These are phyloP conservation scores for Thecamonas trahens DNA, from an alignment of 78 protist species.

Conservation along the genomic window DNA sequence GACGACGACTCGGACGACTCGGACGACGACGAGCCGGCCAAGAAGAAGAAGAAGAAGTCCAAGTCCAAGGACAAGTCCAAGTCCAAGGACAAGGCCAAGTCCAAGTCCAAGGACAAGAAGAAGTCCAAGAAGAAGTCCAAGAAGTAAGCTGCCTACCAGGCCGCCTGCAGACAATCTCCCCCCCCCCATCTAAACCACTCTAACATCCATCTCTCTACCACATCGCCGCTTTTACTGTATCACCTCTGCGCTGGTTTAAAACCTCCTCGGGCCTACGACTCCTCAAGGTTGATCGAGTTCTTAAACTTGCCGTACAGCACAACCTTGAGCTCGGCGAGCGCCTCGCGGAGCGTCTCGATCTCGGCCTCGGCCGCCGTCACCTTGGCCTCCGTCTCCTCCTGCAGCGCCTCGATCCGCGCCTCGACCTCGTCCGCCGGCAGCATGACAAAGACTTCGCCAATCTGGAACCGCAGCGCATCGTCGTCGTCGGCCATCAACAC, in stretches of 20 bases:
- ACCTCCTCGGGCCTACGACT: too few relatives aligned
- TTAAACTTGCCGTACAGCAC: constrained; percentile 2
- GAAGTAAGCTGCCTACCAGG: constrained; percentile 22
- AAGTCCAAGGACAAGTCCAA: not conserved
- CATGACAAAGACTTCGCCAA: not conserved
- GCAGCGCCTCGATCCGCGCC: not conserved
- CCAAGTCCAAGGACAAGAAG: constrained; percentile 11
- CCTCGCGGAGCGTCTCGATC: not conserved
- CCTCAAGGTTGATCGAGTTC: not conserved
- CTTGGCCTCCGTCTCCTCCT: not conserved
- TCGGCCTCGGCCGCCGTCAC: not conserved
- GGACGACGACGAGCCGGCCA: constrained; percentile 9
- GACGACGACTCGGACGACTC: not conserved
- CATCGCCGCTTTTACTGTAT: too few relatives aligned
- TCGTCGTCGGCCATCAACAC: constrained; percentile 10
- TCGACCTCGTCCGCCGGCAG: not conserved
- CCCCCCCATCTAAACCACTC: too few relatives aligned
- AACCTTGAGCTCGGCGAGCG: not conserved
- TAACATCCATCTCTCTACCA: too few relatives aligned
- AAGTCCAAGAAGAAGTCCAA: constrained; percentile 32
- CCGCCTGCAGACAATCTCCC: too few relatives aligned
- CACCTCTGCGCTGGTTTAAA: too few relatives aligned
- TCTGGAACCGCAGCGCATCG: too few relatives aligned
- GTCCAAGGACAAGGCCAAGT: not conserved
- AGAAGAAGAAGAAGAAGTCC: constrained; percentile 40